A percentile compares a stretch with the other conserved stretches of the same genome.
Evolutionary conservation across 2,329 filamentous ascomycete genomes (phyloP).

Genomic region (Aspergillus ibericus): DNA sequence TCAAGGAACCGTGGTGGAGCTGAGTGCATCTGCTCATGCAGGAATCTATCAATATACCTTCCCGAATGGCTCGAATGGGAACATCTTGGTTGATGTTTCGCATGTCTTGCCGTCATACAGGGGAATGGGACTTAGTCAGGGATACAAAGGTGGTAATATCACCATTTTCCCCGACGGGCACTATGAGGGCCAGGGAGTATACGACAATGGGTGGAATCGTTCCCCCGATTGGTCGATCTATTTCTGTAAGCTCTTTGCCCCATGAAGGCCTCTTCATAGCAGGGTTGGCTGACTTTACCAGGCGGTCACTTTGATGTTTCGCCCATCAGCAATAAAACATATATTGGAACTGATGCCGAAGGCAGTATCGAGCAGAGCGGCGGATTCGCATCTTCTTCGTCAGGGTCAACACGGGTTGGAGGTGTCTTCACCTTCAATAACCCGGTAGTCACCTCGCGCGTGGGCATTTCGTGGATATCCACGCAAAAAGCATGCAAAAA

Average conservation of each 20-base stretch:
- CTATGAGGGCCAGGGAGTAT: conserved; percentile 62
- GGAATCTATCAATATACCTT: conserved; percentile 62
- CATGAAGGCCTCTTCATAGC: not conserved
- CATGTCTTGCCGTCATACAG: conserved; percentile 65
- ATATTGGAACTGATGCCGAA: conserved; percentile 25
- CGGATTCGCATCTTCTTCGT: conserved; percentile 38
- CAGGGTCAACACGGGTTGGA: conserved; percentile 47
- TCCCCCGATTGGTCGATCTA: conserved; percentile 53
- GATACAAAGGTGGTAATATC: conserved; percentile 62
- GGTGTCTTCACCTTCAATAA: conserved; percentile 56
- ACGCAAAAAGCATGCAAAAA: conserved; percentile 59
- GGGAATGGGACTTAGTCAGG: conserved; percentile 61
- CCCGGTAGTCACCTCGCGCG: conserved; percentile 54
- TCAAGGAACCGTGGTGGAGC: conserved; percentile 58
- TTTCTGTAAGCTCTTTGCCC: conserved; percentile 25
- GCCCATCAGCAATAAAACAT: conserved; percentile 32
- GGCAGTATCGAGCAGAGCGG: conserved; percentile 31
- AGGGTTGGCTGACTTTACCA: conserved; percentile 25
- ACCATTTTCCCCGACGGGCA: conserved; percentile 51
- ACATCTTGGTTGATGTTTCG: conserved; percentile 64
- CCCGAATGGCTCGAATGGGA: conserved; percentile 40
- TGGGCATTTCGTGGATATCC: conserved; percentile 70
- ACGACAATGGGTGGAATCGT: conserved; percentile 68
- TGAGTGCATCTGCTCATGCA: conserved; percentile 56
- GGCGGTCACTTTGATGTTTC: conserved; percentile 60